A percentile compares a stretch with the other conserved stretches of the same genome.
Evolutionary conservation across 73 alveolate species (phyloP).

Genomic region (Paramecium pentaurelia): DNA sequence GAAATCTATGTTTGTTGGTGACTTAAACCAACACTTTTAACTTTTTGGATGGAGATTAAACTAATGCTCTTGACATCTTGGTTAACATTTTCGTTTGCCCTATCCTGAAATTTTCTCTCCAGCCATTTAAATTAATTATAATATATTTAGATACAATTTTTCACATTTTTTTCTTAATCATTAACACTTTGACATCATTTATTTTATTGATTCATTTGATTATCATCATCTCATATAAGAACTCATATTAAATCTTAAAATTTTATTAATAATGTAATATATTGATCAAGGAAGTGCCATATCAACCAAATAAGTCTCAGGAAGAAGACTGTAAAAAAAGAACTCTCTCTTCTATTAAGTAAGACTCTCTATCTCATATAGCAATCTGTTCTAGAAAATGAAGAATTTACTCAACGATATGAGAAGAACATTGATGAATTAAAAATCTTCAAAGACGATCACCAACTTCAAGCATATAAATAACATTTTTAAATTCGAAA

Average conservation of each 20-base stretch:
- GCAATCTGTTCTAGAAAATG: background rate
- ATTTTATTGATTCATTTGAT: background rate
- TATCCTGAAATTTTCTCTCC: background rate
- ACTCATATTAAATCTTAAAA: background rate
- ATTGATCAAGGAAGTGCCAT: slow-evolving; percentile 1
- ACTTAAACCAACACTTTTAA: slow-evolving; percentile 37
- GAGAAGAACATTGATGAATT: background rate
- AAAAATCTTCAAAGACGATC: slow-evolving; percentile 16
- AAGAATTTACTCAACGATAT: slow-evolving; percentile 14
- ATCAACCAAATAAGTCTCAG: background rate
- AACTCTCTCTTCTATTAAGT: background rate
- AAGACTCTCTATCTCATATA: background rate
- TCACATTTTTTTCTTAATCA: background rate
- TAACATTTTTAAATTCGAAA: slow-evolving; percentile 54
- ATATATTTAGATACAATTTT: background rate
- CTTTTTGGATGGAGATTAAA: slow-evolving; percentile 6
- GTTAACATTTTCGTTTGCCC: background rate
- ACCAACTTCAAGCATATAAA: background rate
- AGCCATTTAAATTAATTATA: slow-evolving; percentile 25
- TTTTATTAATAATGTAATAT: background rate
- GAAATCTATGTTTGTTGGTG: background rate
- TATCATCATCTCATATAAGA: background rate
- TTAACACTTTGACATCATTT: background rate
- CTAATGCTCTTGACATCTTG: background rate
- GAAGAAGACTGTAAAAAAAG: background rate